Evolutionary conservation across 495 filamentous ascomycete species (phyloP).

Genomic region (Haplographium delicatum): DNA sequence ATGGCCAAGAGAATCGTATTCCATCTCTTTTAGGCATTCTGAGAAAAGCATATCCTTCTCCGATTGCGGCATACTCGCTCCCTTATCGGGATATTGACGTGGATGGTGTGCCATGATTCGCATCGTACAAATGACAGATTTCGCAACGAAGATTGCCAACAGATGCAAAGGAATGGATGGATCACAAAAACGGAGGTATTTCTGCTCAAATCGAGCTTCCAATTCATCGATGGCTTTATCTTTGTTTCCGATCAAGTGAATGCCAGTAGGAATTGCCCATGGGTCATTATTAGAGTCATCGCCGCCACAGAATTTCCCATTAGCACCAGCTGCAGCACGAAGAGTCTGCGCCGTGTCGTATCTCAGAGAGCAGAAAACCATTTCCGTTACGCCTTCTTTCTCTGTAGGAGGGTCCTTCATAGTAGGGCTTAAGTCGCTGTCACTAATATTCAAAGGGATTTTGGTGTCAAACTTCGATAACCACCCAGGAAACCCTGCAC

Average conservation of each 20-base stretch:
- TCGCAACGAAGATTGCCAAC: conserved; percentile 42
- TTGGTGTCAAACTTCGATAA: conserved; percentile 37
- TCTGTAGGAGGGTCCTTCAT: conserved; percentile 38
- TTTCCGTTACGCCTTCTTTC: conserved; percentile 48
- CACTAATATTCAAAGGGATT: conserved; percentile 35
- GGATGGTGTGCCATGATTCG: conserved; percentile 38
- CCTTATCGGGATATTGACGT: conserved; percentile 35
- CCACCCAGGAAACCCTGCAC: conserved; percentile 51
- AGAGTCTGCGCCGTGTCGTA: conserved; percentile 45
- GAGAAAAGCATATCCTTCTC: conserved; percentile 45
- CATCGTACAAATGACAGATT: conserved; percentile 38
- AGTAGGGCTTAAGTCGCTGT: conserved; percentile 36
- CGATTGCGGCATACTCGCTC: conserved; percentile 22
- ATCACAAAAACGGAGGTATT: conserved; percentile 54
- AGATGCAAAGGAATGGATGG: conserved; percentile 55
- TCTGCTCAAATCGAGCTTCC: conserved; percentile 36
- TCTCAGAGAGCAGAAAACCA: conserved; percentile 52
- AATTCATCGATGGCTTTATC: conserved; percentile 43
- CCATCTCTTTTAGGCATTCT: conserved; percentile 35
- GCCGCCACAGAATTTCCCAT: too few species aligned
- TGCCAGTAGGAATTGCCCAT: conserved; percentile 33
- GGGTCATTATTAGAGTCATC: conserved; percentile 31
- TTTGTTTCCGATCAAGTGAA: conserved; percentile 41
- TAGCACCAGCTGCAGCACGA: conserved; percentile 26
- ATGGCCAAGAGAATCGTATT: conserved; percentile 39